These are phyloP conservation scores for Penicillium sp. DNA, from an alignment of 2,329 filamentous ascomycete species.

Conservation along the genomic window DNA sequence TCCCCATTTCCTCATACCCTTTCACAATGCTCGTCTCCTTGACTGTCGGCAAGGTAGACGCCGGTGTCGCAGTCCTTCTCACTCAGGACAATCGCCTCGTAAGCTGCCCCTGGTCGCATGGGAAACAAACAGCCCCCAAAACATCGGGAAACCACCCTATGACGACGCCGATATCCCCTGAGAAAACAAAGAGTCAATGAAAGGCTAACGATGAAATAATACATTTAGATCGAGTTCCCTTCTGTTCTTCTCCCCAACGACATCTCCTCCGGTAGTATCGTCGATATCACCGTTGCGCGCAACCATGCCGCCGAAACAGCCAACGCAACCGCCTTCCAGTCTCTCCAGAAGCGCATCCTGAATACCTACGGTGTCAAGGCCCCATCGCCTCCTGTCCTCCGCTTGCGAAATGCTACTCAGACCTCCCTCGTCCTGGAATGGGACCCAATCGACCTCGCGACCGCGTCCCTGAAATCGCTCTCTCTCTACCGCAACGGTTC, in stretches of 20 bases:
- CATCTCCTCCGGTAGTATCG: slow-evolving; percentile 94
- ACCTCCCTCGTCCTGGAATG: slow-evolving; percentile 98
- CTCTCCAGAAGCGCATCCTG: slow-evolving; percentile 88
- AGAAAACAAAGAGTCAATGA: neutral
- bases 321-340: slow-evolving; percentile 75
- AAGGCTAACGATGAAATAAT: slow-evolving; percentile 13
- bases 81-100: slow-evolving; percentile 97
- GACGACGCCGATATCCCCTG: neutral
- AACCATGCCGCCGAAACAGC: slow-evolving; percentile 78
- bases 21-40: slow-evolving; percentile 87
- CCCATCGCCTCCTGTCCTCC: slow-evolving; percentile 76
- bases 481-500: slow-evolving; percentile 94
- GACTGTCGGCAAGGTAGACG: slow-evolving; percentile 98
- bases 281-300: slow-evolving; percentile 93
- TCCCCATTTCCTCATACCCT: neutral
- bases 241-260: slow-evolving; percentile 95
- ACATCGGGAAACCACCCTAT: neutral
- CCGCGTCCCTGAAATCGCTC: slow-evolving; percentile 85
- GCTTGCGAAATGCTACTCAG: slow-evolving; percentile 95
- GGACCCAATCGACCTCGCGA: slow-evolving; percentile 92
- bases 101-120: slow-evolving; percentile 33
- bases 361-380: slow-evolving; percentile 80
- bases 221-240: slow-evolving; percentile 87
- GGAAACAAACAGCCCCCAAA: slow-evolving; percentile 6
- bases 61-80: slow-evolving; percentile 93